A percentile compares a stretch with the other conserved stretches of the same genome.
Conservation (phyloP, 1,284 basidiomycete species). For the Fomes fomentarius region DNA sequence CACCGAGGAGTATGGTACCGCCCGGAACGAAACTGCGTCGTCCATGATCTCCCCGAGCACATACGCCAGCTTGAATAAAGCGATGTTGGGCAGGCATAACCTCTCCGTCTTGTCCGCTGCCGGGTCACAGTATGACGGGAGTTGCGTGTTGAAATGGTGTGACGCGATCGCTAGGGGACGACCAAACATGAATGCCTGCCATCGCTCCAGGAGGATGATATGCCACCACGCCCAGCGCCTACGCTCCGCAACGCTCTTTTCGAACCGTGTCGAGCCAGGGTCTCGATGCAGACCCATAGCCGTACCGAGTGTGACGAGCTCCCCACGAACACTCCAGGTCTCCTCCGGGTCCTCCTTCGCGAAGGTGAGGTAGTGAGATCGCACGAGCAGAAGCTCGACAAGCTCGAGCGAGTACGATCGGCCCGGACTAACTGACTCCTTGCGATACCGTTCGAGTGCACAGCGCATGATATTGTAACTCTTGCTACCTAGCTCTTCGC, state of each 20-base stretch:
- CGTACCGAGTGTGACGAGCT: slow-evolving; percentile 70
- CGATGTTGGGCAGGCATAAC: slow-evolving; percentile 71
- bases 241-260: slow-evolving; percentile 67
- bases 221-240: slow-evolving; percentile 89
- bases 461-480: slow-evolving; percentile 70
- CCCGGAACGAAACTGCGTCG: slow-evolving; percentile 74
- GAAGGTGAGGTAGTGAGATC: slow-evolving; percentile 71
- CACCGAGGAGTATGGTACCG: slow-evolving; percentile 75
- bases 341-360: slow-evolving; percentile 77
- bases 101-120: slow-evolving; percentile 60
- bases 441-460: slow-evolving; percentile 64
- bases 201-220: slow-evolving; percentile 75
- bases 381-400: slow-evolving; percentile 70
- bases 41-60: slow-evolving; percentile 83
- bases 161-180: slow-evolving; percentile 72
- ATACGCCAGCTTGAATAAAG: slow-evolving; percentile 73
- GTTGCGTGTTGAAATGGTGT: slow-evolving; percentile 78
- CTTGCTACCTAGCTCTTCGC: slow-evolving; percentile 61
- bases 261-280: slow-evolving; percentile 73
- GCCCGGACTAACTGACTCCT: slow-evolving; percentile 42
- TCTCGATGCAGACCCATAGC: slow-evolving; percentile 85
- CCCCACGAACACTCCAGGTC: slow-evolving; percentile 73
- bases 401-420: slow-evolving; percentile 71
- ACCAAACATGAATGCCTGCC: slow-evolving; percentile 87
- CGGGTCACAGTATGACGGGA: slow-evolving; percentile 68